Base-by-base conservation (phyloP, 1,284 basidiomycete species). In the Pterulicium gracile region DNA sequence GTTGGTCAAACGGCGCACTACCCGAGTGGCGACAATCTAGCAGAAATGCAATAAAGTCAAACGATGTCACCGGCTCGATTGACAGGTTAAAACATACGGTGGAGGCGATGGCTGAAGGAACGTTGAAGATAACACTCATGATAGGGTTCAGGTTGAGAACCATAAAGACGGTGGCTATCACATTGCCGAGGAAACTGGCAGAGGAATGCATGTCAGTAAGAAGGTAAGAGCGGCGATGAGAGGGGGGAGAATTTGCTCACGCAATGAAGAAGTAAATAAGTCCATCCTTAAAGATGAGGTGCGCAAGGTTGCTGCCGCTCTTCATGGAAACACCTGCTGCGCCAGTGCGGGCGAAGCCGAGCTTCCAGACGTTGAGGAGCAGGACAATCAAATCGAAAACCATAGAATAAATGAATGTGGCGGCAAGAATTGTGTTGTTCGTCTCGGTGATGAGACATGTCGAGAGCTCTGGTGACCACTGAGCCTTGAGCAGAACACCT, bases 201-300 rank as follows among this genome's bases (percentile, higher is more conserved):
- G 47, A 20, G 50, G 45, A 45, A 49, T 24, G 50, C 18, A 43
- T 23, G 42, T 14, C 17, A 44, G 42, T 14, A 24, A 15, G 23
- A 36, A 47, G 51, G 24, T 45, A 4, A 32, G 24, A 49, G 24
- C 46, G 24, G 34, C 24, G 36, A 21, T 32, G 44, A 44, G 13
- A 67, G n/a, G n/a, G n/a, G n/a, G n/a, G n/a, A n/a, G n/a, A n/a
- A n/a, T n/a, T n/a, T n/a, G n/a, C 81, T 60, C 58, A 84, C 78
- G 82, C 83, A 48, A 86, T 75, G 51, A 82, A 60, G 62, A 87
- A 87, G 64, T 75, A 86, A 45, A 84, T 77, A 41, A 86, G 57
- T 4, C 83, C 83, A 54, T 87, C 83, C 4, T 66, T 61, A 55
- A 86, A 86, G 47, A 87, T 78, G 56, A 87, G 65, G 23, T 68